Evolutionary conservation across 148 eudicot genomes (phyloP), one percentile per base, ranked within the genome.

Genomic region (Tetragonia tetragonoides): DNA sequence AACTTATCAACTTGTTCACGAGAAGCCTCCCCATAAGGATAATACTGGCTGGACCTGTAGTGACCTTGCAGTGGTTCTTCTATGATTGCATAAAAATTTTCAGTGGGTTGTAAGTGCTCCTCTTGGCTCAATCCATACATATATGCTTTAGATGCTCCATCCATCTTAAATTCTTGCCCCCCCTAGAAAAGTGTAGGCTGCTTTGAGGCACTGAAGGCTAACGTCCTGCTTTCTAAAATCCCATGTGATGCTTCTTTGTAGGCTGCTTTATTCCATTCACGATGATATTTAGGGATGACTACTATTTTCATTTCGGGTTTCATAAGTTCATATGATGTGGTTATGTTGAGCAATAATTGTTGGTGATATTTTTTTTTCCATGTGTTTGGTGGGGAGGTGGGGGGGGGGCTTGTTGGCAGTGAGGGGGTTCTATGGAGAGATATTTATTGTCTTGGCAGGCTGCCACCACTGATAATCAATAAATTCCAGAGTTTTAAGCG

Each of bases 11-110:
- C 68, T 77, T 81, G 46, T 81, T 81, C 80, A 81, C 80, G 6
- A 73, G 80, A 77, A 81, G 84, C 66, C 84, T 77, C 47, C 56
- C 80, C 17, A 70, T 76, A 40, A 76, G 83, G 65, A 81, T 76
- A 64, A 76, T 81, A 28, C 62, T 81, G 23, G 80, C 77, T 54
- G 84, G 84, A 44, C 84, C 80, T 66, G 84, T 81, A 5, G 84
- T 81, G 46, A 81, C 84, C 56, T 77, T 77, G 49, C 80, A 81
- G 64, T 81, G 84, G 80, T 81, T 81, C 76, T 77, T 81, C 63
- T 81, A 77, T 66, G 84, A 81, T 66, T 81, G 80, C 69, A 77
- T 81, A 21, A 81, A 81, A 72, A 62, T 81, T 41, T 56, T 77
- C 11, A 81, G 59, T 37, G 80, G 84, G 14, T 44, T 81, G 80